Evolutionary conservation across 2,329 filamentous ascomycete genomes (phyloP), one percentile per base, ranked within the genome.

Genomic region (Cercospora sesami): DNA sequence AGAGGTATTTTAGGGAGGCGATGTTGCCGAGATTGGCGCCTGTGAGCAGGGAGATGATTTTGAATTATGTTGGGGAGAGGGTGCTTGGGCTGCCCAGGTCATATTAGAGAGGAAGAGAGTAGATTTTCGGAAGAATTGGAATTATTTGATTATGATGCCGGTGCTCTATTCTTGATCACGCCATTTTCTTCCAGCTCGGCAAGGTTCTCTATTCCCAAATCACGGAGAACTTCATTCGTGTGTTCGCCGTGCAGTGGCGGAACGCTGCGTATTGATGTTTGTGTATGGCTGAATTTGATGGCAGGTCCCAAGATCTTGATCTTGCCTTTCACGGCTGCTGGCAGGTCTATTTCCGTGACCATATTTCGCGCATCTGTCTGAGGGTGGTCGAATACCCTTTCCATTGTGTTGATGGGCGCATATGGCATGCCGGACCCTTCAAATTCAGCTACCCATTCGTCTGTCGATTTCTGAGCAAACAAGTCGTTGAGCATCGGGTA

Each of bases 11-110:
- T 67, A 79, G 88, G n/a, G 89, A 90, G 75, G 86, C 86, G 63
- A 81, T 90, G 66, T 86, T 90, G 45, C 88, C 88, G 2, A 79
- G 89, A 9, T 87, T 91, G 63, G 87, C 88, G 9, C 88, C 88
- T 0, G 84, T 90, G 0, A 89, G 86, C 66, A 70, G 74, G 18
- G 78, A 78, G 68, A 77, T 78, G 76, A 75, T 74, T 53, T 58
- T 76, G 57, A 78, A 78, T 60, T 78, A 78, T 64, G 75, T 78
- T 28, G 72, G 72, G 5, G 75, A 78, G 65, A 75, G 74, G 57
- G 75, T 78, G 28, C 66, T 78, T 18, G 76, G 74, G 36, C 63
- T 74, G 58, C 74, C 75, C 0, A 70, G 73, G 23, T 76, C 74
- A 18, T 77, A 77, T 31, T 72, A 39, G 16, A 36, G 33, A 36